These are phyloP conservation scores for Lentithecium fluviatile DNA, from an alignment of 495 filamentous ascomycete genomes.

Conservation along the genomic window DNA sequence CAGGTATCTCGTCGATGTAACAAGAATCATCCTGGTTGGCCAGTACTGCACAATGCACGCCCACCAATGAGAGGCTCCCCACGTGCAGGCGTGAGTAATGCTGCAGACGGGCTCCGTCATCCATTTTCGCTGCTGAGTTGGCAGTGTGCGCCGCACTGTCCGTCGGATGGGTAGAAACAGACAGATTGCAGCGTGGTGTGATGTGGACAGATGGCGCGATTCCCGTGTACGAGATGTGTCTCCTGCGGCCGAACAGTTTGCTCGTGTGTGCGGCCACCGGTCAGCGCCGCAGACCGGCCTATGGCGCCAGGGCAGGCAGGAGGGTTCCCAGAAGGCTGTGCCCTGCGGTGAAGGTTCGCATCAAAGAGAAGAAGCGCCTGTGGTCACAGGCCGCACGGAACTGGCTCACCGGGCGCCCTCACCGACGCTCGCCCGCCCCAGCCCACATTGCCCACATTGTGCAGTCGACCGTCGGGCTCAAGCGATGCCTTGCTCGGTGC, in stretches of 20 bases:
- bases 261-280: too few relatives aligned
- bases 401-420: neutral
- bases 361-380: neutral
- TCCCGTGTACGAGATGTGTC: too few relatives aligned
- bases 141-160: neutral
- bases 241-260: too few relatives aligned
- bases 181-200: too few relatives aligned
- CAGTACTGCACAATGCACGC: neutral
- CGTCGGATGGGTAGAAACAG: too few relatives aligned
- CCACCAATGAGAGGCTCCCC: neutral
- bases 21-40: neutral
- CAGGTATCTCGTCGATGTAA: neutral
- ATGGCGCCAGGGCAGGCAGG: too few relatives aligned
- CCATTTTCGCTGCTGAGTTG: neutral
- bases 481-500: neutral
- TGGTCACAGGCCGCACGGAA: neutral
- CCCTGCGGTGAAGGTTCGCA: neutral
- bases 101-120: neutral
- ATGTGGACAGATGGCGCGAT: too few relatives aligned
- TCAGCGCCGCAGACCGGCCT: neutral
- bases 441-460: too few relatives aligned
- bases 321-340: neutral
- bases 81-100: neutral
- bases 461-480: neutral
- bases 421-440: slow-evolving; percentile 1